These are phyloP conservation scores for Protomyces lactucae-debilis DNA, from an alignment of 1,139 yeast species.

Conservation along the genomic window DNA sequence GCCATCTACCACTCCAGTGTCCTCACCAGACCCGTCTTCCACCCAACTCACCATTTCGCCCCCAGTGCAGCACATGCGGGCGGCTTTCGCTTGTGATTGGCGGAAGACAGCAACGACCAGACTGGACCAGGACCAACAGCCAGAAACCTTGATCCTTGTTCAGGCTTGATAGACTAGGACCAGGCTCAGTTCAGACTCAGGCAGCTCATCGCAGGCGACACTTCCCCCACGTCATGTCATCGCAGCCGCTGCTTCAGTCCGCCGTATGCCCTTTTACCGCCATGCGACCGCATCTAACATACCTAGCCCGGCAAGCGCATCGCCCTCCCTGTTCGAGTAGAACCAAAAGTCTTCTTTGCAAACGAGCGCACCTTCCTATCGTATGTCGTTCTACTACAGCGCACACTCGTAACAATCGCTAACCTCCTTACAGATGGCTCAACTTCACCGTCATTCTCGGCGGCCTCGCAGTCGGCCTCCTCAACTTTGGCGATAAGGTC, in stretches of 20 bases:
- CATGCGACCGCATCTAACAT: not conserved
- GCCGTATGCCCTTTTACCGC: slow-evolving; percentile 1
- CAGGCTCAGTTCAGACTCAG: too few species aligned
- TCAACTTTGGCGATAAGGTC: slow-evolving; percentile 90
- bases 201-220: not conserved
- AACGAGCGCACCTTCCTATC: slow-evolving; percentile 70
- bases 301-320: slow-evolving; percentile 68
- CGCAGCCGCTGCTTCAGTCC: slow-evolving; percentile 23
- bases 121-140: too few species aligned
- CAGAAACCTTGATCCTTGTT: too few species aligned
- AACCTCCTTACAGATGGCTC: slow-evolving; percentile 66
- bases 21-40: too few species aligned
- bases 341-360: slow-evolving; percentile 97
- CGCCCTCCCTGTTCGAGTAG: slow-evolving; percentile 95
- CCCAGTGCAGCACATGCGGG: too few species aligned
- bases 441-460: slow-evolving; percentile 97
- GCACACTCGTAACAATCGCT: not conserved
- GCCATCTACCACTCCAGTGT: too few species aligned
- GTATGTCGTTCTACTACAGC: not conserved
- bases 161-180: too few species aligned
- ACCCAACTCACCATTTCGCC: too few species aligned
- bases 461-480: slow-evolving; percentile 89
- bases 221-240: not conserved
- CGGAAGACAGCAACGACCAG: too few species aligned
- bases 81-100: too few species aligned